Evolutionary conservation across 768 basidiomycete genomes (phyloP).

Genomic region (Boletus reticulatus): DNA sequence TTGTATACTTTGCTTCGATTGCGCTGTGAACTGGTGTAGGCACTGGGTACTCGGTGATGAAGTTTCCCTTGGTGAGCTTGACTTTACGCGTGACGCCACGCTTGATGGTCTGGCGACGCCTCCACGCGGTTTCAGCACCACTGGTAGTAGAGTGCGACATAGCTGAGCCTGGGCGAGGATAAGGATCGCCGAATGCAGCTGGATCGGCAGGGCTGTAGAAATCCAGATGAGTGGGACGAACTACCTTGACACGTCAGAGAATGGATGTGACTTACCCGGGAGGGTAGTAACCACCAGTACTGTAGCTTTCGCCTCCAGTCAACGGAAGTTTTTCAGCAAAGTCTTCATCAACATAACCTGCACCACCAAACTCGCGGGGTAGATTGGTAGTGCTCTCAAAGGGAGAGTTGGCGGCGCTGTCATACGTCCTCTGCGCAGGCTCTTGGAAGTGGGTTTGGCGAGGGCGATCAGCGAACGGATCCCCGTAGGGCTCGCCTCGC

Average conservation of each 20-base stretch:
- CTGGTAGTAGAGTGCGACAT: conserved; percentile 50
- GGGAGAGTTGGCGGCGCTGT: conserved; percentile 39
- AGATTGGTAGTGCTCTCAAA: conserved; percentile 60
- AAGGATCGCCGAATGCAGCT: conserved; percentile 65
- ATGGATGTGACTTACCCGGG: conserved; percentile 51
- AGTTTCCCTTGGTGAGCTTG: conserved; percentile 90
- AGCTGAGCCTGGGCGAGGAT: conserved; percentile 50
- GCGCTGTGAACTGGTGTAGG: conserved; percentile 82
- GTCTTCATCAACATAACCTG: conserved; percentile 61
- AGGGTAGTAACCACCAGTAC: conserved; percentile 67
- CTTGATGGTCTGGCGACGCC: conserved; percentile 86
- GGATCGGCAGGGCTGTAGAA: conserved; percentile 50
- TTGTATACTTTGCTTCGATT: conserved; percentile 76
- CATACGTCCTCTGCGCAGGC: conserved; percentile 49
- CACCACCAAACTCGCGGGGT: conserved; percentile 47
- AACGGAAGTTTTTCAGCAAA: conserved; percentile 76
- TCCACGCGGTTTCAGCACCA: conserved; percentile 60
- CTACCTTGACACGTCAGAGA: not conserved
- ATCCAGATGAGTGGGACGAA: conserved; percentile 1
- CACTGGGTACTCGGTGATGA: conserved; percentile 86
- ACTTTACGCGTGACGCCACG: conserved; percentile 93
- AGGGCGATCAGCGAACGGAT: conserved; percentile 75
- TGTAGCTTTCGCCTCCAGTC: conserved; percentile 53
- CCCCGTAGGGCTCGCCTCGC: conserved; percentile 40
- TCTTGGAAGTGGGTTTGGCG: conserved; percentile 57